These are phyloP conservation scores for Paecilomyces sp. DNA, from an alignment of 2,329 filamentous ascomycete genomes.

Conservation along the genomic window DNA sequence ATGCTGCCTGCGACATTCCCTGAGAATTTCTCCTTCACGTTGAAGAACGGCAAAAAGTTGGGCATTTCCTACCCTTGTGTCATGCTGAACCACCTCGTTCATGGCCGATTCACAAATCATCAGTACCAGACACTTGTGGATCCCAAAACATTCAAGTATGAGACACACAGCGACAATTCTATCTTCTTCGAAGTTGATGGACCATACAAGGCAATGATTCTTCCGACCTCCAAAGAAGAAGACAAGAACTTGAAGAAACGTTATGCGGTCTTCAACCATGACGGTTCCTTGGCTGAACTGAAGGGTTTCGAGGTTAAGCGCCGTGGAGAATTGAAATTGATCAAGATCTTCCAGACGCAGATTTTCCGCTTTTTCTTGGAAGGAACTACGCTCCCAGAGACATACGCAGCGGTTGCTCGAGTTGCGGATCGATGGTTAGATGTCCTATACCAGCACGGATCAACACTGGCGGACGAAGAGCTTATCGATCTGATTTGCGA, in stretches of 20 bases:
- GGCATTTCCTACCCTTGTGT: slow-evolving; percentile 97
- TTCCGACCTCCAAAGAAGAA: slow-evolving; percentile 96
- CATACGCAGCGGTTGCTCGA: slow-evolving; percentile 84
- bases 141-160: slow-evolving; percentile 73
- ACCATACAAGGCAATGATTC: slow-evolving; percentile 93
- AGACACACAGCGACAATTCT: slow-evolving; percentile 96
- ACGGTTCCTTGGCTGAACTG: slow-evolving; percentile 87
- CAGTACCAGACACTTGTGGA: slow-evolving; percentile 91
- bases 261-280: slow-evolving; percentile 98
- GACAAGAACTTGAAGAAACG: slow-evolving; percentile 99
- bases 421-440: slow-evolving; percentile 97
- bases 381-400: slow-evolving; percentile 77
- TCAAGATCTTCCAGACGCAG: slow-evolving; percentile 99
- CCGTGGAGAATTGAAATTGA: slow-evolving; percentile 94
- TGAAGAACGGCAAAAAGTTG: slow-evolving; percentile 94
- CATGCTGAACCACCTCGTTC: slow-evolving; percentile 97
- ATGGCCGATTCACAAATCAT: slow-evolving; percentile 90
- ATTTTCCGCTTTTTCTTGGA: slow-evolving; percentile 99
- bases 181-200: slow-evolving; percentile 99
- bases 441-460: slow-evolving; percentile 80
- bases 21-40: slow-evolving; percentile 88
- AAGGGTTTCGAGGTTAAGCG: slow-evolving; percentile 98
- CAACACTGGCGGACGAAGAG: slow-evolving; percentile 89
- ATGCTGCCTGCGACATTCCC: slow-evolving; percentile 95
- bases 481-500: slow-evolving; percentile 99